A percentile compares a stretch with the other conserved stretches of the same genome.
Conservation (phyloP, 2,329 filamentous ascomycete genomes). For the Beauveria asiatica region DNA sequence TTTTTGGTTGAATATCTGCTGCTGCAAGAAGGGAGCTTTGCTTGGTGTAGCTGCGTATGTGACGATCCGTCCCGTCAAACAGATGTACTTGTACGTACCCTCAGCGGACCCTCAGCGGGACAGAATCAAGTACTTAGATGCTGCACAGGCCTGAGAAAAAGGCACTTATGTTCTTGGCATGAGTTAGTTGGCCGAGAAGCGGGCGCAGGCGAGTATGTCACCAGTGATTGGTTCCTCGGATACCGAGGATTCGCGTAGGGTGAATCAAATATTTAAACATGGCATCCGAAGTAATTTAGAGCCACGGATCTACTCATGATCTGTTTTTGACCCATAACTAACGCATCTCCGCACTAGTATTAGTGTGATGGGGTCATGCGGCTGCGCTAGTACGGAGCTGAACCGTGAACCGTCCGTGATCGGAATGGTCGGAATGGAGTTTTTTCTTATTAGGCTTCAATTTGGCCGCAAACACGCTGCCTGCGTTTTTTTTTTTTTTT, state of each 20-base stretch:
- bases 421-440: too few relatives aligned
- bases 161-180: too few relatives aligned
- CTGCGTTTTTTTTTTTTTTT: neutral
- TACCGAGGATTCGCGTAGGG: neutral
- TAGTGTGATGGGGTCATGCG: too few relatives aligned
- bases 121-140: neutral
- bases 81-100: too few relatives aligned
- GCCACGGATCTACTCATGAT: too few relatives aligned
- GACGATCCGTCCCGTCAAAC: too few relatives aligned
- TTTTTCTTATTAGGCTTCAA: neutral
- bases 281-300: too few relatives aligned
- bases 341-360: too few relatives aligned
- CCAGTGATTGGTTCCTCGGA: neutral
- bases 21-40: neutral
- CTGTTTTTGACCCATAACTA: too few relatives aligned
- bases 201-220: neutral
- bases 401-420: neutral
- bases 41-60: neutral
- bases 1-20: neutral
- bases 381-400: neutral
- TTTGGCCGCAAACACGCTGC: neutral
- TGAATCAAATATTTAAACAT: too few relatives aligned
- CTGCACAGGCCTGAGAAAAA: neutral
- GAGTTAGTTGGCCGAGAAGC: neutral
- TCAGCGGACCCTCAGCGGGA: too few relatives aligned